Evolutionary conservation across 805 yeast species (phyloP), one percentile per base, ranked within the genome.

Genomic region (Metschnikowia chrysomelidarum): DNA sequence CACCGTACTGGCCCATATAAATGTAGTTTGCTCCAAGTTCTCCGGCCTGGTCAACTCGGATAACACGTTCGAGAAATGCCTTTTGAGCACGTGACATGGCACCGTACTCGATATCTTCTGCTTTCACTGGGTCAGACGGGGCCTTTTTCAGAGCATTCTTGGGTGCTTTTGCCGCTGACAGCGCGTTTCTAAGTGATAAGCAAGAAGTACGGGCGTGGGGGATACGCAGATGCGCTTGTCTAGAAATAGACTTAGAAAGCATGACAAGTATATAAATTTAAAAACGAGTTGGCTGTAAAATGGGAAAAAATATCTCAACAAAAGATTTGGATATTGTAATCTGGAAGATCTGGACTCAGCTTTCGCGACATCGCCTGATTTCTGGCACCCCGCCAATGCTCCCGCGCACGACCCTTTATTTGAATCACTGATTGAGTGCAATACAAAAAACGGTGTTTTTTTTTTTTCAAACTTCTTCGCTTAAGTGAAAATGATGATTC

Each of bases 21-120:
- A 93, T 93, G 48, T 84, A 80, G 57, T 93, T 80, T 1, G 98
- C 98, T 3, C 97, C 98, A 9, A 93, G 73, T 57, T 93, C 98
- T 25, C 98, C 98, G 2, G 98, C 97, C 61, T 93, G 98, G 56
- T 93, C 97, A 6, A 93, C 98, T 33, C 98, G 71, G 24, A 93
- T 76, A 0, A 78, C 79, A 34, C 91, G 61, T 36, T 84, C 87
- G 16, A 85, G 65, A 44, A 72, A 85, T 0, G 89, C 89, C 40
- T 65, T 64, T 51, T 84, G 93, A 0, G 86, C 84, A 27, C 57
- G 53, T 18, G 69, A 62, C 34, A 68, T 49, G 5, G 57, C 47
- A 0, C 71, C 72, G 38, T 64, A 67, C 34, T 54, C 57, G 3
- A 67, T 43, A 7, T 36, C 39, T 20, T 36, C 39, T 3, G 14